These are phyloP conservation scores for Aspergillus haitiensis DNA, from an alignment of 495 filamentous ascomycete species.

Conservation along the genomic window DNA sequence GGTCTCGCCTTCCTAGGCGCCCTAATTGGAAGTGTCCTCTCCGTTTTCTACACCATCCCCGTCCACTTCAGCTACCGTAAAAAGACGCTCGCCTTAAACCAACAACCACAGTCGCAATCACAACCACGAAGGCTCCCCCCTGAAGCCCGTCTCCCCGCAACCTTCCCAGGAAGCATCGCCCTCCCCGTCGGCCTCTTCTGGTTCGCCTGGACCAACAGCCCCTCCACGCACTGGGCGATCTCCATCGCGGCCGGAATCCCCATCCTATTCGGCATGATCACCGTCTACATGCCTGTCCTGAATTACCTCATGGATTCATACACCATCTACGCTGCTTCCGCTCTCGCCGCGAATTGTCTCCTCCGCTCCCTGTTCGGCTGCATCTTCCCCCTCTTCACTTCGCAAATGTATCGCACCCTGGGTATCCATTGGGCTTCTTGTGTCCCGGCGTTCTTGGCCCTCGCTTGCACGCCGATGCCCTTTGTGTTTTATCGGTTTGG, in stretches of 20 bases:
- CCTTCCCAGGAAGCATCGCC: conserved; percentile 24
- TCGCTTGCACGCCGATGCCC: conserved; percentile 66
- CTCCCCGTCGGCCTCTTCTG: conserved; percentile 47
- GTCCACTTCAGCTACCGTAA: conserved; percentile 22
- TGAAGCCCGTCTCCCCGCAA: conserved; percentile 32
- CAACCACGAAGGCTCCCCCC: conserved; percentile 12
- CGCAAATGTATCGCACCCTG: conserved; percentile 61
- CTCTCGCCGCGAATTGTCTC: conserved; percentile 65
- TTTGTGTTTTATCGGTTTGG: conserved; percentile 67
- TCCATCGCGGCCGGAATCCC: conserved; percentile 56
- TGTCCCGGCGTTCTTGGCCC: conserved; percentile 65
- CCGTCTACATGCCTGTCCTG: conserved; percentile 61
- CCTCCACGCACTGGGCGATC: conserved; percentile 59
- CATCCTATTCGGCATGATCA: conserved; percentile 64
- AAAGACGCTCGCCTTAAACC: too few relatives aligned
- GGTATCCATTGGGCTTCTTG: conserved; percentile 69
- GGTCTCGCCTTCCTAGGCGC: conserved; percentile 72
- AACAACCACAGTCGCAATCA: conserved; percentile 9
- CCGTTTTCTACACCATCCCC: conserved; percentile 6
- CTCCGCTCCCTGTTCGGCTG: conserved; percentile 62
- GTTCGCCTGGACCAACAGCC: conserved; percentile 60
- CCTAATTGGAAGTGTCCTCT: conserved; percentile 60
- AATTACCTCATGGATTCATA: conserved; percentile 73
- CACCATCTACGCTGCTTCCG: conserved; percentile 67
- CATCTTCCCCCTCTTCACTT: conserved; percentile 71